These are phyloP conservation scores for Phaseolus lunatus DNA, from an alignment of 306 rosid genomes.

Conservation along the genomic window DNA sequence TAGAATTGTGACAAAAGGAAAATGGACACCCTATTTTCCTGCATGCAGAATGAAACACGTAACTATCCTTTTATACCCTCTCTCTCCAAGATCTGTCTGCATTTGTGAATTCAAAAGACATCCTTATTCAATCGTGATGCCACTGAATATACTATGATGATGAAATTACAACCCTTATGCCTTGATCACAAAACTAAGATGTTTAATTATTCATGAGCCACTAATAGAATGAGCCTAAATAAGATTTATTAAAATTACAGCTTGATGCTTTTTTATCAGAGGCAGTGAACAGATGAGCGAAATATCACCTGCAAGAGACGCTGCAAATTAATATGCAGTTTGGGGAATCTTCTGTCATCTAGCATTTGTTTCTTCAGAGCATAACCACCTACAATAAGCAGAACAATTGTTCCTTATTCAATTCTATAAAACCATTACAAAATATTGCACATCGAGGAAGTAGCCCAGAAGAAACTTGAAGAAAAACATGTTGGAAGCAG, in stretches of 20 bases:
- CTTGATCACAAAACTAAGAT: slow-evolving; percentile 11
- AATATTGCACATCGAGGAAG: slow-evolving; percentile 6
- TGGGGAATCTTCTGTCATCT: slow-evolving; percentile 97
- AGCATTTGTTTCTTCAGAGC: slow-evolving; percentile 93
- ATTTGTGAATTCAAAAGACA: slow-evolving; percentile 1
- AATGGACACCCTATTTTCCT: neutral
- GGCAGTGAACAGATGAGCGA: slow-evolving; percentile 25
- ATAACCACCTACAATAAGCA: slow-evolving; percentile 70
- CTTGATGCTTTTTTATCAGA: neutral
- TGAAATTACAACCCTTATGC: slow-evolving; percentile 9
- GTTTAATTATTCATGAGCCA: neutral
- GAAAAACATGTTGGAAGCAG: slow-evolving; percentile 27
- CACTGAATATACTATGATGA: neutral
- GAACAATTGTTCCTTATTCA: slow-evolving; percentile 37
- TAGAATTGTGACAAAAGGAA: neutral
- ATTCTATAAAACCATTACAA: neutral
- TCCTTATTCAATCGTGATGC: slow-evolving; percentile 10
- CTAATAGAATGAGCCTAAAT: neutral
- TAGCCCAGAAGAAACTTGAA: slow-evolving; percentile 5
- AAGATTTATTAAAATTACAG: slow-evolving; percentile 22
- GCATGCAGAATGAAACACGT: neutral
- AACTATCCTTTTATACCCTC: neutral
- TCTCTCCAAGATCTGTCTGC: neutral
- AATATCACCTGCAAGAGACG: slow-evolving; percentile 86
- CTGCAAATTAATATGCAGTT: slow-evolving; percentile 91